These are phyloP conservation scores for Curvularia sp. DNA, from an alignment of 2,329 filamentous ascomycete genomes.

Conservation along the genomic window DNA sequence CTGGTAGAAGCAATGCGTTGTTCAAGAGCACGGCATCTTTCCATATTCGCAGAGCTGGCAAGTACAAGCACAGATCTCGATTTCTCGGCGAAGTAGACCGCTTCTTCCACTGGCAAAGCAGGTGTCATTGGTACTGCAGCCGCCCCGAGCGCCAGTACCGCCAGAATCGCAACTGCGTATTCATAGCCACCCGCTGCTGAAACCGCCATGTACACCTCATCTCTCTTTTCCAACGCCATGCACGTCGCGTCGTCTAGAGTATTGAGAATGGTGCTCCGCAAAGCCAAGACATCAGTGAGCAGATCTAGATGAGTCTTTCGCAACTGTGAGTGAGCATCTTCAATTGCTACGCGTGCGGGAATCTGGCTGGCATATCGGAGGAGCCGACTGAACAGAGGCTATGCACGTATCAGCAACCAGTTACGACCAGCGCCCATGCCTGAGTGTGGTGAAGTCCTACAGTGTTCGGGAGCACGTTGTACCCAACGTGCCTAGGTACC, in stretches of 20 bases:
- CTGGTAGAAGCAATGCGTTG: constrained; percentile 34
- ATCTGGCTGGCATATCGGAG: constrained; percentile 49
- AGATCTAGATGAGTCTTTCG: constrained; percentile 53
- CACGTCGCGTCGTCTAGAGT: constrained; percentile 37
- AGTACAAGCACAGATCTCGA: constrained; percentile 50
- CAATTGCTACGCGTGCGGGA: constrained; percentile 49
- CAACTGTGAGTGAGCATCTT: constrained; percentile 49
- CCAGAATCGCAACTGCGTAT: constrained; percentile 57
- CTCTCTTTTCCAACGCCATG: constrained; percentile 39
- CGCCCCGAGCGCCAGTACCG: constrained; percentile 56
- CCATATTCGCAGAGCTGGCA: constrained; percentile 46
- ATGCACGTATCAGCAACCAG: constrained; percentile 17
- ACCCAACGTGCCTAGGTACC: constrained; percentile 39
- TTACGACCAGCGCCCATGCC: no score
- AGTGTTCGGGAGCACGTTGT: constrained; percentile 41
- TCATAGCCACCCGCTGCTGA: constrained; percentile 58
- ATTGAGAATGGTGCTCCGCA: constrained; percentile 50
- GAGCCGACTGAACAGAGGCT: constrained; percentile 52
- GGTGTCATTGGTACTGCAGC: constrained; percentile 57
- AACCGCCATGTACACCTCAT: constrained; percentile 55
- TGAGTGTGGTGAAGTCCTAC: constrained; percentile 21
- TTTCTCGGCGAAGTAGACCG: constrained; percentile 55
- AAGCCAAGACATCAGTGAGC: constrained; percentile 53
- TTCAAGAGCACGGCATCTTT: constrained; percentile 37
- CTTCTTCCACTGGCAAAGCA: constrained; percentile 53